Base-by-base conservation (phyloP, 2,329 filamentous ascomycete genomes). In the Claviceps pazoutovae region DNA sequence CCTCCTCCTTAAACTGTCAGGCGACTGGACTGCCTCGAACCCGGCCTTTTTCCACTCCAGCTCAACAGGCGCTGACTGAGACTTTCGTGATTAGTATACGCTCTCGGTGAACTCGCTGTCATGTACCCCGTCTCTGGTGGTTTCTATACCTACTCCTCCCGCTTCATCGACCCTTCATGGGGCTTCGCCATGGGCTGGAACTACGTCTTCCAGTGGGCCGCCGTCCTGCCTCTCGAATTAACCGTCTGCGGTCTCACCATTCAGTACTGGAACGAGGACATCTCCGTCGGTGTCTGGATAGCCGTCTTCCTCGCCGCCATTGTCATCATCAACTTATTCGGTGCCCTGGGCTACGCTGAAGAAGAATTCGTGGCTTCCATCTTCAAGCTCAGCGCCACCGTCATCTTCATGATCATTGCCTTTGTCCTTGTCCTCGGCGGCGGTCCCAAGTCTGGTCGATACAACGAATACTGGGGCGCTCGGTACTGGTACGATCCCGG, bases 391-490 rank as follows among this genome's bases (percentile, higher is more conserved):
- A 59, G 62, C 41, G 75, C 79, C 11, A 76, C 74, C 46, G 61
- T 76, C 39, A 73, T 80, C 45, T 75, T 70, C 47, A 83, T 86
- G 68, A 71, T 84, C 53, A 71, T 83, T 44, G 73, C 74, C n/a
- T 72, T 83, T 38, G 68, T 83, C 21, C 69, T 80, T 41, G 75
- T 81, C 45, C 69, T 72, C 4, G 81, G 81, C 23, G 81, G 81
- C 52, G 80, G 79, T 1, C 79, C 80, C 2, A 71, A 68, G 1
- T 66, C 59, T 23, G 73, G 74, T 36, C 51, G 55, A 19, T 75
- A 74, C 56, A 51, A 55, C 52, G 54, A 73, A 13, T 78, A 78
- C 61, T 73, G 66, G 59, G 74, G 78, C 9, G 71, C 72, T 0
- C 68, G 71, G 4, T 70, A 71, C 39, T 76, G 75, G 74, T 62